Percentiles rank a stretch among this genome's conserved stretches.
Conservation (phyloP, 805 yeast genomes). For the Hanseniaspora jakobsenii region DNA sequence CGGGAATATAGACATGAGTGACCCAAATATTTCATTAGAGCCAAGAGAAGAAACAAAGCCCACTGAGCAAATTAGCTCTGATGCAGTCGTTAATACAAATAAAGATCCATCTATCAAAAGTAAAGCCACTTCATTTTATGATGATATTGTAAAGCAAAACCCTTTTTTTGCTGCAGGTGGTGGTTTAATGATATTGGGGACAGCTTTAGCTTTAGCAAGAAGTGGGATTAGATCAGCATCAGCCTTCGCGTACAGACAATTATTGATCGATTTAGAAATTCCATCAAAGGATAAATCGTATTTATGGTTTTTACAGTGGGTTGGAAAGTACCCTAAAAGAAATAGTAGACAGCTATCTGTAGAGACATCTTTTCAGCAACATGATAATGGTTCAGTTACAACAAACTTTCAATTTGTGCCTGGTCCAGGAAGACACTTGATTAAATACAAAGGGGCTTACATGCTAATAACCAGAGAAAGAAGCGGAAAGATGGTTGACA, state of each 20-base stretch:
- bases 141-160: constrained; percentile 51
- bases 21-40: no score
- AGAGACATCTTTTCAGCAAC: constrained; percentile 74
- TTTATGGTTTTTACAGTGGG: constrained; percentile 92
- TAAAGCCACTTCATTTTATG: constrained; percentile 32
- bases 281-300: constrained; percentile 89
- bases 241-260: constrained; percentile 60
- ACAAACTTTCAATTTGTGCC: constrained; percentile 88
- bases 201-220: constrained; percentile 66
- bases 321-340: constrained; percentile 69
- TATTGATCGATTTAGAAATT: constrained; percentile 84
- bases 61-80: no score
- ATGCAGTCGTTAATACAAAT: constrained; percentile 24
- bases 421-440: constrained; percentile 91
- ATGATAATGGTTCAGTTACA: constrained; percentile 80
- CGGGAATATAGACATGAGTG: no score
- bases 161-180: constrained; percentile 99
- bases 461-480: constrained; percentile 83
- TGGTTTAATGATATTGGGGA: constrained; percentile 92
- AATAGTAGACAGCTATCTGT: constrained; percentile 77
- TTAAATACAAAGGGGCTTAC: constrained; percentile 74
- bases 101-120: no score
- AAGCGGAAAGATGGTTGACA: constrained; percentile 75
- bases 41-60: no score
- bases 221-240: constrained; percentile 54